Base-by-base conservation (phyloP, 306 rosid species). In the Styphnolobium japonicum region DNA sequence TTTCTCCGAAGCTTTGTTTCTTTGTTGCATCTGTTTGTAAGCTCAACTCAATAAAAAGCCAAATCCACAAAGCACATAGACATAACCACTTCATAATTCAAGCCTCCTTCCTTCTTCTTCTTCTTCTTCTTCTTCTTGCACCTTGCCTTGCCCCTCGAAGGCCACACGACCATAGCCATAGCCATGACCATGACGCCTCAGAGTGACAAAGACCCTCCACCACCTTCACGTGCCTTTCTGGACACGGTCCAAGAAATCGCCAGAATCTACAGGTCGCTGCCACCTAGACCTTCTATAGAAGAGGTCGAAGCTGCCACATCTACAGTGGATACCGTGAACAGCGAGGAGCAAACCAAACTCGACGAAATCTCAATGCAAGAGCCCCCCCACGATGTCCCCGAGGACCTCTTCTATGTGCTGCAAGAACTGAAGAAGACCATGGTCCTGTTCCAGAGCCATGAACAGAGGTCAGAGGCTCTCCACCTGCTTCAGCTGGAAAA, bases 221-320 rank as follows among this genome's bases (percentile, higher is more conserved):
- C 85, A 74, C 81, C 74, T 77, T 77, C 86, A 53, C 80, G 66
- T 71, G 85, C 80, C 16, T 56, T 85, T 36, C 79, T 82, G 3
- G 84, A 84, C 60, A 63, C 97, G 5, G 89, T 92, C 1, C 75
- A 85, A 65, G 92, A 95, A 64, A 89, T 95, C 81, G 90, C 90
- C 65, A 55, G 34, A 66, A 84, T 83, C 40, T 95, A 85, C 52
- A 60, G 82, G 37, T 95, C 98, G 23, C 92, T 95, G n/a, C 97
- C 98, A 22, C 90, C 85, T 40, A 74, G 98, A 22, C 96, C 98
- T 57, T 83, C 97, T 72, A 78, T 91, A 40, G 89, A 92, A 71
- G 95, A 91, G 36, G 79, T 95, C 5, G 97, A 91, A 87, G 98
- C 98, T 16, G 97, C 98, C 66, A 77, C 71, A 29, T 85, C 87